Percentiles rank a stretch among this genome's conserved stretches.
Conservation (phyloP, 2,329 filamentous ascomycete genomes). For the Nakataea oryzae region DNA sequence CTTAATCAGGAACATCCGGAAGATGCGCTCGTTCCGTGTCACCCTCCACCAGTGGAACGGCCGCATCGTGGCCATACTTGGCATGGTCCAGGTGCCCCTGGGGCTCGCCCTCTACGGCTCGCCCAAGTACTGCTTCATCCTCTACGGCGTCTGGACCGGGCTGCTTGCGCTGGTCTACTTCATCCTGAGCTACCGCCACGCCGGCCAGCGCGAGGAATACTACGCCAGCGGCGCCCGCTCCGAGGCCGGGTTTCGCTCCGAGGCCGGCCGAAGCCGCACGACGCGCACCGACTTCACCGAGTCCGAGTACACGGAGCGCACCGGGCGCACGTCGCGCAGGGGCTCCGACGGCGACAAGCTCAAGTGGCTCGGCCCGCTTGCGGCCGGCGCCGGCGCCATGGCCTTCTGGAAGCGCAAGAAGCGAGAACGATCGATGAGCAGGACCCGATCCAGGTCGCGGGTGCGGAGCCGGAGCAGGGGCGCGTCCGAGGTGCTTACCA, state of each 20-base stretch:
- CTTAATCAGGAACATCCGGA: constrained; percentile 43
- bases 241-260: constrained; percentile 45
- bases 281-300: not conserved
- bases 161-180: constrained; percentile 69
- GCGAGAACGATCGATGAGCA: constrained; percentile 25
- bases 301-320: constrained; percentile 14
- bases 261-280: constrained; percentile 23
- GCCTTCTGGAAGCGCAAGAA: constrained; percentile 33
- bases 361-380: constrained; percentile 41
- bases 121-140: constrained; percentile 71
- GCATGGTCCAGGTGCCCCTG: constrained; percentile 77
- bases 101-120: constrained; percentile 90
- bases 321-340: constrained; percentile 21
- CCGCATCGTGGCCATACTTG: constrained; percentile 65
- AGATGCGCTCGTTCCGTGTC: constrained; percentile 37
- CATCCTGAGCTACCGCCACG: constrained; percentile 60
- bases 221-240: constrained; percentile 51
- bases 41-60: constrained; percentile 86
- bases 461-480: constrained; percentile 25
- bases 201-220: constrained; percentile 39
- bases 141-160: constrained; percentile 72
- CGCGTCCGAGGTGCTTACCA: constrained; percentile 38
- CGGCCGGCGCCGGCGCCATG: constrained; percentile 38
- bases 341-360: constrained; percentile 15
- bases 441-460: constrained; percentile 23